Percentiles rank a stretch among this genome's conserved stretches.
Conservation (phyloP, 192 early-diverging fungal genomes). For the Coemansia sp. region DNA sequence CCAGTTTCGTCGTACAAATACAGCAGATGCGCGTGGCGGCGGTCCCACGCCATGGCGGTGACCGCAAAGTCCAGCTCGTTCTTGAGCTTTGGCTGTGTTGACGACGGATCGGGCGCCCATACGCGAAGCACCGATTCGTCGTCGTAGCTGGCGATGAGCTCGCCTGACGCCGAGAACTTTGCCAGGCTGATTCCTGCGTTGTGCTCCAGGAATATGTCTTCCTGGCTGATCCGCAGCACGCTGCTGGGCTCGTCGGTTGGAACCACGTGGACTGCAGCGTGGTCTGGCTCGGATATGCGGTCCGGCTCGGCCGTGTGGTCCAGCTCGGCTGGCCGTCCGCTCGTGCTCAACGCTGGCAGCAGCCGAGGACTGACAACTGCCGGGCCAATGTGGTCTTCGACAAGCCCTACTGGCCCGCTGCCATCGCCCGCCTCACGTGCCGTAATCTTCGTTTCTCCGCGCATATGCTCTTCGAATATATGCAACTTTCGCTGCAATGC, state of each 20-base stretch:
- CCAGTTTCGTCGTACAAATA: conserved; percentile 50
- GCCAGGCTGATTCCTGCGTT: conserved; percentile 47
- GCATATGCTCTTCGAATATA: conserved; percentile 31
- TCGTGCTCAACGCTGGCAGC: background rate
- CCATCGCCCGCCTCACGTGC: conserved; percentile 8
- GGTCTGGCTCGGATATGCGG: background rate
- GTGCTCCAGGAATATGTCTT: conserved; percentile 55
- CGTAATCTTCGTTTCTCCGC: conserved; percentile 45
- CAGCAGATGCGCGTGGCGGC: conserved; percentile 44
- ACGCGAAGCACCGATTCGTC: conserved; percentile 53
- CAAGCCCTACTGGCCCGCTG: conserved; percentile 19
- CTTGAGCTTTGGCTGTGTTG: conserved; percentile 37
- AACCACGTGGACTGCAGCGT: conserved; percentile 7
- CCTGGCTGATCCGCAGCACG: conserved; percentile 48
- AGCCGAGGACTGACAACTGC: background rate
- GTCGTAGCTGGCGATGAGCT: conserved; percentile 54
- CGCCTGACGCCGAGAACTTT: conserved; percentile 41
- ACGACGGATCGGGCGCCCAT: conserved; percentile 46
- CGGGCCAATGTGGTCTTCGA: conserved; percentile 47
- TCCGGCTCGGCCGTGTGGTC: too few species aligned
- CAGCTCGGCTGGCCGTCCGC: too few species aligned
- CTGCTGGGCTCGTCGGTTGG: conserved; percentile 27
- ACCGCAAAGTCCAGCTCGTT: conserved; percentile 52
- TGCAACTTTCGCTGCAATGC: conserved; percentile 27
- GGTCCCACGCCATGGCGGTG: conserved; percentile 52